These are phyloP conservation scores for Backusella mclennaniae DNA, from an alignment of 192 early-diverging fungal species.

Conservation along the genomic window DNA sequence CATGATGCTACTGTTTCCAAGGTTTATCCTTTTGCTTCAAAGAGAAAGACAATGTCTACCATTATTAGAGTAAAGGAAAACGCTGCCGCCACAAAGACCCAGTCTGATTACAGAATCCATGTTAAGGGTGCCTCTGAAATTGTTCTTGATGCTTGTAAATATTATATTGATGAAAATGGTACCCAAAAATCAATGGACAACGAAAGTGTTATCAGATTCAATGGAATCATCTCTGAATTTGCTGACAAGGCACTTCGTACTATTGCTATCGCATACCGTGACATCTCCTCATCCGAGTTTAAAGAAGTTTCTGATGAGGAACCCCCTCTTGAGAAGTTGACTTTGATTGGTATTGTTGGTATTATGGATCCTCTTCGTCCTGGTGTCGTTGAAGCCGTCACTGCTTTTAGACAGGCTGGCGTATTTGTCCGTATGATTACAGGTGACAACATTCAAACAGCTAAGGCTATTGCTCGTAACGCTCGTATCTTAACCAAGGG, in stretches of 20 bases:
- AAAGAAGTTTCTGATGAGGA: slow-evolving; percentile 56
- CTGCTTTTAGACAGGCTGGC: slow-evolving; percentile 75
- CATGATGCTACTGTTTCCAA: slow-evolving; percentile 52
- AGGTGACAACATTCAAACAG: slow-evolving; percentile 85
- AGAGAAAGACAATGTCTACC: slow-evolving; percentile 88
- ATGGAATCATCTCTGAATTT: slow-evolving; percentile 51
- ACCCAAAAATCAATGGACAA: slow-evolving; percentile 44
- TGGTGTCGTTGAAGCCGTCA: slow-evolving; percentile 74
- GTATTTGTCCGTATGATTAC: slow-evolving; percentile 91
- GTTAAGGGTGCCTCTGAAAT: slow-evolving; percentile 87
- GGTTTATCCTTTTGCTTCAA: slow-evolving; percentile 85
- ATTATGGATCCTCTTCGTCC: slow-evolving; percentile 88
- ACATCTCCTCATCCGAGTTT: slow-evolving; percentile 41
- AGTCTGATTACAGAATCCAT: slow-evolving; percentile 54
- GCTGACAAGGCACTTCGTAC: slow-evolving; percentile 74
- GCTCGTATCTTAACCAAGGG: slow-evolving; percentile 80
- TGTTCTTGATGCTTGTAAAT: slow-evolving; percentile 62
- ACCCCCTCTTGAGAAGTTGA: slow-evolving; percentile 49
- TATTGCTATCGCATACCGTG: slow-evolving; percentile 67
- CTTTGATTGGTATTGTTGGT: slow-evolving; percentile 76
- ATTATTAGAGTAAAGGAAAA: slow-evolving; percentile 44
- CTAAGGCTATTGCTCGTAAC: slow-evolving; percentile 83
- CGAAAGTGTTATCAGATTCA: slow-evolving; percentile 37
- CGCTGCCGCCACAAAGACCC: slow-evolving; percentile 18
- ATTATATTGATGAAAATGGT: slow-evolving; percentile 58